Evolutionary conservation across 2,329 filamentous ascomycete species (phyloP).

Genomic region (Cryphonectria naterciae): DNA sequence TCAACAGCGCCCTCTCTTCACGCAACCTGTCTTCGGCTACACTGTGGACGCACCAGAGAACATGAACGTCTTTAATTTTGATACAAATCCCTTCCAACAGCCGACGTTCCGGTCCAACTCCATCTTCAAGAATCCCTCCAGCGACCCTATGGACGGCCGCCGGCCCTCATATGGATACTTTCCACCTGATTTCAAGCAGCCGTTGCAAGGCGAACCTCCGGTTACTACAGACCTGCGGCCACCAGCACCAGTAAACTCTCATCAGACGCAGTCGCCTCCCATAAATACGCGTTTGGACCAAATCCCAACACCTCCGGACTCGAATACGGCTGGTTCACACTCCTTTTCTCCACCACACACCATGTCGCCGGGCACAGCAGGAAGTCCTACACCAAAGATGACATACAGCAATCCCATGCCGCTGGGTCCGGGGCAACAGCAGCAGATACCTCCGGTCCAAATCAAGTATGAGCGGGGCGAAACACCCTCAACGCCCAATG

Average conservation of each 20-base stretch:
- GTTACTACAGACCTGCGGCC: slow-evolving; percentile 44
- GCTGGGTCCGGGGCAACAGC: slow-evolving; percentile 22
- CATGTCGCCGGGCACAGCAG: slow-evolving; percentile 31
- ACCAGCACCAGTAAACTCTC: slow-evolving; percentile 36
- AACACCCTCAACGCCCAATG: slow-evolving; percentile 26
- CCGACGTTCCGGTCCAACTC: slow-evolving; percentile 68
- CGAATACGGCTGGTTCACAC: slow-evolving; percentile 38
- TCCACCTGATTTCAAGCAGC: slow-evolving; percentile 57
- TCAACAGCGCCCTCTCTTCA: slow-evolving; percentile 45
- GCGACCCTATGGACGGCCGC: slow-evolving; percentile 54
- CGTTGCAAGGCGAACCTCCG: slow-evolving; percentile 35
- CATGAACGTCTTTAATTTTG: slow-evolving; percentile 52
- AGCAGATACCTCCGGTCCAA: slow-evolving; percentile 24
- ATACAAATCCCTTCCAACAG: slow-evolving; percentile 48
- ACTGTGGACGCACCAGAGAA: slow-evolving; percentile 61
- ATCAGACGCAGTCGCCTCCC: slow-evolving; percentile 30
- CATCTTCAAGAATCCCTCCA: slow-evolving; percentile 65
- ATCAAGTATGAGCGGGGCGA: slow-evolving; percentile 34
- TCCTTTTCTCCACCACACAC: slow-evolving; percentile 44
- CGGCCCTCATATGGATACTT: slow-evolving; percentile 59
- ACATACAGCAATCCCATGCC: slow-evolving; percentile 35
- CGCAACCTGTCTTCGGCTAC: slow-evolving; percentile 61
- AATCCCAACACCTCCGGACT: slow-evolving; percentile 51
- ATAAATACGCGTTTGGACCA: slow-evolving; percentile 27
- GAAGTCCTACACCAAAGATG: slow-evolving; percentile 43